Evolutionary conservation across 345 rosid genomes (phyloP).

Genomic region (Raphanus sativus): DNA sequence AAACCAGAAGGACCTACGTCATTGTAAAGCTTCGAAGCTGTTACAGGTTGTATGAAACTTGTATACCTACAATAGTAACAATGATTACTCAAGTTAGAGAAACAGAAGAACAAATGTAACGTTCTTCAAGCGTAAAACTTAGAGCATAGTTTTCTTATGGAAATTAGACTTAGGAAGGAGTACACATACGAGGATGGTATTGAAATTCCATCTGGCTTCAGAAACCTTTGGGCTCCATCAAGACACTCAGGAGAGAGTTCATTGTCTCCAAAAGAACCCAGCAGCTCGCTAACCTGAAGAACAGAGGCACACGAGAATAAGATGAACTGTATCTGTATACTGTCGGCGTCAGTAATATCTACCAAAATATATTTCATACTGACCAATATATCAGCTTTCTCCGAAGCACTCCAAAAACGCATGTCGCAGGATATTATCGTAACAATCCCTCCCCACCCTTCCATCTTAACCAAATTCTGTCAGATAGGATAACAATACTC

Average conservation of each 20-base stretch:
- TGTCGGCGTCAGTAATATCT: neutral
- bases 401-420: conserved; percentile 96
- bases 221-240: conserved; percentile 95
- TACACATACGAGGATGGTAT: conserved; percentile 90
- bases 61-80: conserved; percentile 63
- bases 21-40: conserved; percentile 87
- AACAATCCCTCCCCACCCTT: conserved; percentile 86
- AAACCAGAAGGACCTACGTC: conserved; percentile 53
- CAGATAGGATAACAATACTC: conserved; percentile 19
- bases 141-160: neutral
- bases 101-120: neutral
- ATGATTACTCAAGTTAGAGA: conserved; percentile 24
- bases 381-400: conserved; percentile 95
- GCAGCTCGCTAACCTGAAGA: conserved; percentile 83
- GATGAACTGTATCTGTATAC: conserved; percentile 4
- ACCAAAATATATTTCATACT: conserved; percentile 4
- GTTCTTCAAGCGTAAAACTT: neutral
- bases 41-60: conserved; percentile 92
- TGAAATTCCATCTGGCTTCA: conserved; percentile 92
- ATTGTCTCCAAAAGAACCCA: conserved; percentile 99
- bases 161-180: conserved; percentile 8
- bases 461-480: conserved; percentile 88
- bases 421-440: conserved; percentile 92
- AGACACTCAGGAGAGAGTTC: conserved; percentile 99
- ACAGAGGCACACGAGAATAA: conserved; percentile 32